Evolutionary conservation across 2,329 filamentous ascomycete genomes (phyloP).

Genomic region (Calycina herbarum): DNA sequence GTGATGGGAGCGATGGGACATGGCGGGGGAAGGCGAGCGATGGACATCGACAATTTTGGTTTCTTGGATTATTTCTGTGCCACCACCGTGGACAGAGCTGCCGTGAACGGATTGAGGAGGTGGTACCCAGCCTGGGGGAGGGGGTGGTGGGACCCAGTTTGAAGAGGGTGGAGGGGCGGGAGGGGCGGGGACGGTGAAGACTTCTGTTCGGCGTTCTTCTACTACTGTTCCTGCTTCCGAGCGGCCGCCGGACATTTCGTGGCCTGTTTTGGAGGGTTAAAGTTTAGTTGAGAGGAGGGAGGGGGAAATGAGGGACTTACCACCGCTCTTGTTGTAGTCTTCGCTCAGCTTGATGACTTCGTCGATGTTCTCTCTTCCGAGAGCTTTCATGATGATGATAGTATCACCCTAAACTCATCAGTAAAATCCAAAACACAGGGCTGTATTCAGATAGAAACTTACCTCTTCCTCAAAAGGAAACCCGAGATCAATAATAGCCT

Average conservation of each 20-base stretch:
- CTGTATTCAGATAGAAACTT: slow-evolving; percentile 34
- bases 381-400: slow-evolving; percentile 77
- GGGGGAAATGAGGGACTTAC: slow-evolving; percentile 10
- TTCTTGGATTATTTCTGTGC: slow-evolving; percentile 45
- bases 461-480: slow-evolving; percentile 90
- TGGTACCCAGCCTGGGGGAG: slow-evolving; percentile 19
- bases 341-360: slow-evolving; percentile 82
- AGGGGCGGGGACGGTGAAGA: slow-evolving; percentile 37
- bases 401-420: slow-evolving; percentile 65
- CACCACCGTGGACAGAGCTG: slow-evolving; percentile 20
- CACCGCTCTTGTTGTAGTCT: slow-evolving; percentile 55
- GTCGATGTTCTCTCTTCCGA: slow-evolving; percentile 89
- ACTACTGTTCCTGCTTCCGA: slow-evolving; percentile 49
- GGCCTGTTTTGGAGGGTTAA: slow-evolving; percentile 26
- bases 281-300: slow-evolving; percentile 19
- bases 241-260: slow-evolving; percentile 42
- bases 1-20: slow-evolving; percentile 13
- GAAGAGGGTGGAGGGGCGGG: slow-evolving; percentile 26
- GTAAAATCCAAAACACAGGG: slow-evolving; percentile 15
- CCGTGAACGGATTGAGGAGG: slow-evolving; percentile 27
- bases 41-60: slow-evolving; percentile 43
- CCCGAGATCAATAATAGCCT: slow-evolving; percentile 78
- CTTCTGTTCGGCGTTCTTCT: slow-evolving; percentile 50
- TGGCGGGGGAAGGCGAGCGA: slow-evolving; percentile 24
- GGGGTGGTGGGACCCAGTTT: slow-evolving; percentile 16